Evolutionary conservation across 2,329 filamentous ascomycete genomes (phyloP), one percentile per base, ranked within the genome.

Genomic region (Neofusicoccum sp.): DNA sequence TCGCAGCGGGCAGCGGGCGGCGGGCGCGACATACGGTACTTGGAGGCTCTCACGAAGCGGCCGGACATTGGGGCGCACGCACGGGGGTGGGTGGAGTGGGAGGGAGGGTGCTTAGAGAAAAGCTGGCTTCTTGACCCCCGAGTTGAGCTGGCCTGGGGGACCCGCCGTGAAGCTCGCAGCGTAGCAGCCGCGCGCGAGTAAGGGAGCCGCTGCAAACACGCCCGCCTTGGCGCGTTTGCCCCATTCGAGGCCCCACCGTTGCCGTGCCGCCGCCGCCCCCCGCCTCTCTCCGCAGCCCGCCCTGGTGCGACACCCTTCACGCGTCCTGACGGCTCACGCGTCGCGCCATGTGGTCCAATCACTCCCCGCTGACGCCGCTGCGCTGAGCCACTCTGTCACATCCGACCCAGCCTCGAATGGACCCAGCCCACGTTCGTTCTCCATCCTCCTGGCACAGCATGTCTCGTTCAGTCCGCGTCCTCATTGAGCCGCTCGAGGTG

Each of bases 1-100:
- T 70, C 66, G 67, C 36, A 66, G 71, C 68, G 68, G 69, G 65
- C 7, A n/a, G 28, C 56, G 67, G 62, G 52, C 66, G 58, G 64
- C 58, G 65, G 66, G 64, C 64, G 64, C 68, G 66, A 76, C 85
- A 80, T 78, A 89, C 88, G 86, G 79, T 90, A 91, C 77, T 91
- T 91, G 73, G 87, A 90, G 70, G 87, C 85, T 79, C 88, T 85
- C 74, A 90, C 88, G 77, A 91, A 91, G 75, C 88, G 86, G 73
- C 87, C 87, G 70, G 87, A 85, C 88, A 91, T 91, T 58, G 54
- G 41, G 41, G 54, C 39, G 41, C 16, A 33, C 11, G 31, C 22
- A 22, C 22, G 31, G 31, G n/a, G 6, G 3, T 7, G n/a, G 29
- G 41, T 34, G 39, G 41, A 31, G 54, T 45, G 54, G 41, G 31